phyloP scores from a whole-genome alignment of 2,329 filamentous ascomycete species.

The Fusarium piperis region DNA sequence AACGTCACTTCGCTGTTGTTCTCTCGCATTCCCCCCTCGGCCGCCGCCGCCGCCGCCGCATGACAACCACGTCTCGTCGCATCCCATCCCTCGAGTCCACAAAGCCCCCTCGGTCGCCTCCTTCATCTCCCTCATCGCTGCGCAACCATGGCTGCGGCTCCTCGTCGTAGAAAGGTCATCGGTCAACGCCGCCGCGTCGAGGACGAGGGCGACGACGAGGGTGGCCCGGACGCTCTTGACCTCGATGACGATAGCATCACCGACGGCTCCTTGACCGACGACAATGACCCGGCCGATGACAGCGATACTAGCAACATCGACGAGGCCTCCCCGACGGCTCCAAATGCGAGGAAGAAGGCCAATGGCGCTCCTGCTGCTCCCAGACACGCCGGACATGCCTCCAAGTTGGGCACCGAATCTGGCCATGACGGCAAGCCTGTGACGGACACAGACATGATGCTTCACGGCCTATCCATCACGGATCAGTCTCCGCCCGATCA shows the following conservation, averaged over 20 bases:
- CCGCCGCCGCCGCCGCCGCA: constrained; percentile 39
- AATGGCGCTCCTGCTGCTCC: constrained; percentile 54
- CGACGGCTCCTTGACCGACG: constrained; percentile 72
- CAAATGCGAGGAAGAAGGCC: constrained; percentile 52
- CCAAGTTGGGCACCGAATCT: constrained; percentile 50
- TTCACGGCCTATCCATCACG: constrained; percentile 62
- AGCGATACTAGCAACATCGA: constrained; percentile 73
- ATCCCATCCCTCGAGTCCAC: constrained; percentile 40
- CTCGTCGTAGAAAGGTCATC: constrained; percentile 72
- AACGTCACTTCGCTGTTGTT: constrained; percentile 27
- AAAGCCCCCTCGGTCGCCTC: constrained; percentile 45
- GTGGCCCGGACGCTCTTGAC: constrained; percentile 63
- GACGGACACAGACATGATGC: constrained; percentile 68
- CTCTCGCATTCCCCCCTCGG: constrained; percentile 22
- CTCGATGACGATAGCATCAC: constrained; percentile 73
- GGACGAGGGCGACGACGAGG: constrained; percentile 77
- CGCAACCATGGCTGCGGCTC: constrained; percentile 49
- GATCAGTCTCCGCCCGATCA: constrained; percentile 53
- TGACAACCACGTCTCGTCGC: constrained; percentile 41
- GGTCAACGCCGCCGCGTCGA: constrained; percentile 74
- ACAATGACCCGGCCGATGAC: constrained; percentile 67
- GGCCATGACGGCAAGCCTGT: constrained; percentile 47
- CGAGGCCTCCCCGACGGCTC: constrained; percentile 62
- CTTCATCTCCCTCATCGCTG: constrained; percentile 41
- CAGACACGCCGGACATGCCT: constrained; percentile 47